Evolutionary conservation across 768 basidiomycete species (phyloP), one percentile per base, ranked within the genome.

Genomic region (Agaricus blazei): DNA sequence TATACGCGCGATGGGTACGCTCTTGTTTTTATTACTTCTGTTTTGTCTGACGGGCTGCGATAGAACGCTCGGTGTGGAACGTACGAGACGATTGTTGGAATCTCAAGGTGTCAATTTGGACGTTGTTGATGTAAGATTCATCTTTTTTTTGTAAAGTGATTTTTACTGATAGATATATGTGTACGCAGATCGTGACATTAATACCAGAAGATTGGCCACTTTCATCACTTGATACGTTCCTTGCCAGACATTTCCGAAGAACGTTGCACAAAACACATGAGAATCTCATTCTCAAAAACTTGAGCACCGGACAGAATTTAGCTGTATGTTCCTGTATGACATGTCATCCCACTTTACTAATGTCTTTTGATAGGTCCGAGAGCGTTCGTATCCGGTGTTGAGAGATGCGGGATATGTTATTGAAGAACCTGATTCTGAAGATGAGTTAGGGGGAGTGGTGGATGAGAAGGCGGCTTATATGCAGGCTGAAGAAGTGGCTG

Each of bases 71-170:
- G 78, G 77, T 29, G 68, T 80, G 2, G 78, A 80, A 19, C 81
- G 84, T 41, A 83, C 90, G 0, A 79, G 87, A 5, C 77, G 77
- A 31, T 69, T 96, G 40, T 71, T 97, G 31, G 87, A 87, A 65
- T 84, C 93, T 1, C 93, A 94, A 65, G 87, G 85, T 7, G 76
- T 83, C 58, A 86, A 85, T 64, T 73, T 96, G 38, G 91, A 94
- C 63, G 80, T 83, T 4, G 60, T 84, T 14, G 88, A 93, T 65
- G 92, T 94, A 64, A 64, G 85, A 73, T 26, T 28, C 51, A 54
- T 44, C 9, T 36, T 44, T 40, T 34, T 56, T n/a, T 60, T 37
- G 31, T 53, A n/a, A 50, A 42, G 45, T 8, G n/a, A 6, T 15
- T 9, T 2, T 8, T 41, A 19, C 12, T 41, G 48, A 38, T 26